Evolutionary conservation across 2,329 filamentous ascomycete species (phyloP).

Genomic region (Sarocladium strictum): DNA sequence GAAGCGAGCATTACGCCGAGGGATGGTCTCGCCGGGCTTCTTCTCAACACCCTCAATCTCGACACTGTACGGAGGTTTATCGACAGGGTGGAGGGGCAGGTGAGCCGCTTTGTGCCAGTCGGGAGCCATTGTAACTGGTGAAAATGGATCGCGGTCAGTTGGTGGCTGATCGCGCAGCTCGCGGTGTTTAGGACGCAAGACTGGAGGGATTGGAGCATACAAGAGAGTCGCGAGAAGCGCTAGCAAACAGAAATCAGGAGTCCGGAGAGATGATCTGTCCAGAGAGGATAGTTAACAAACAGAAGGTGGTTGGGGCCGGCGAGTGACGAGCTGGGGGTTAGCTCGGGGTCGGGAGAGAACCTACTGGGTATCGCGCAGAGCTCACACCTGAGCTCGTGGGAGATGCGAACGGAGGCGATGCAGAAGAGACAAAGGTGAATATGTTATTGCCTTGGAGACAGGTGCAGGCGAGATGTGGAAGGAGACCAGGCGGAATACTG

Average conservation of each 20-base stretch:
- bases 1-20: conserved; percentile 65
- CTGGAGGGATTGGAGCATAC: neutral
- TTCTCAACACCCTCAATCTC: conserved; percentile 63
- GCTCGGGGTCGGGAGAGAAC: conserved; percentile 1
- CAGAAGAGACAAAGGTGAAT: neutral
- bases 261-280: neutral
- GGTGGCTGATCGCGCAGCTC: neutral
- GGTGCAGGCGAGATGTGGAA: no score
- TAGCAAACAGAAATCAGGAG: neutral
- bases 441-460: neutral
- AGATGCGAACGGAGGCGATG: neutral
- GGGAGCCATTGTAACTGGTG: conserved; percentile 21
- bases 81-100: conserved; percentile 51
- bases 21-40: conserved; percentile 76
- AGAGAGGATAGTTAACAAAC: neutral
- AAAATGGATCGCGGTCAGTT: neutral
- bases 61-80: conserved; percentile 69
- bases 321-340: neutral
- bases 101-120: conserved; percentile 34
- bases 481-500: neutral
- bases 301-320: neutral
- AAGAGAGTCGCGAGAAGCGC: neutral
- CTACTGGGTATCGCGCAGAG: neutral
- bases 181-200: no score
- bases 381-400: neutral